Base-by-base conservation (phyloP, 73 alveolate species). In the Paramecium tetraurelia region DNA sequence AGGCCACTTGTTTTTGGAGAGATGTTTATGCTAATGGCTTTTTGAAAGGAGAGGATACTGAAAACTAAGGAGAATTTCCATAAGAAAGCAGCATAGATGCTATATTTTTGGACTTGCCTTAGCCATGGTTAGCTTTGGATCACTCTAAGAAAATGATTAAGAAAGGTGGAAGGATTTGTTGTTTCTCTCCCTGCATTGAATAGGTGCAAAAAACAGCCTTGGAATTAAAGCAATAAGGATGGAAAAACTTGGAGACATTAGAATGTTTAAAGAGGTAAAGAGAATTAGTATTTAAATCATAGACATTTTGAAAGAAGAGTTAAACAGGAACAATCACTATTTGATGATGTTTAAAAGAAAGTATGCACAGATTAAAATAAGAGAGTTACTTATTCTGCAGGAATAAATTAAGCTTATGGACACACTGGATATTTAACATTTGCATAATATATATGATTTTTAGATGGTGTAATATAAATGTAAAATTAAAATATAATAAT, bases 131-230 rank as follows among this genome's bases (percentile, higher is more conserved):
- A 20, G 99, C 96, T 8, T 95, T 98, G 11, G 93, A 95, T 11
- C 98, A 96, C 69, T 98, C 99, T n/a, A 89, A 93, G 86, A 92
- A 97, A 94, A 98, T 97, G 43, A 93, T 98, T 48, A 92, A 85
- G 71, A 87, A 89, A 46, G 97, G 96, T 4, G 99, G 99, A 43
- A 96, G 95, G 92, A 93, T 98, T 20, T 98, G 99, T 84, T 96
- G 98, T 89, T 98, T 98, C 93, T 96, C 99, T n/a, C 99, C 99
- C 1, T 98, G 99, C 87, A 98, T 98, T 58, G 99, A 98, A 76
- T 98, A 98, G 92, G 99, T 98, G n/a, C 93, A 97, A 90, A 97
- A 97, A 92, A 97, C 97, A 14, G 94, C 96, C 75, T 84, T 80
- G 70, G 96, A 80, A 29, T 88, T 98, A 98, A 95, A 95, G 53